These are phyloP conservation scores for Diaporthe citri DNA, from an alignment of 2,329 filamentous ascomycete species.

Conservation along the genomic window DNA sequence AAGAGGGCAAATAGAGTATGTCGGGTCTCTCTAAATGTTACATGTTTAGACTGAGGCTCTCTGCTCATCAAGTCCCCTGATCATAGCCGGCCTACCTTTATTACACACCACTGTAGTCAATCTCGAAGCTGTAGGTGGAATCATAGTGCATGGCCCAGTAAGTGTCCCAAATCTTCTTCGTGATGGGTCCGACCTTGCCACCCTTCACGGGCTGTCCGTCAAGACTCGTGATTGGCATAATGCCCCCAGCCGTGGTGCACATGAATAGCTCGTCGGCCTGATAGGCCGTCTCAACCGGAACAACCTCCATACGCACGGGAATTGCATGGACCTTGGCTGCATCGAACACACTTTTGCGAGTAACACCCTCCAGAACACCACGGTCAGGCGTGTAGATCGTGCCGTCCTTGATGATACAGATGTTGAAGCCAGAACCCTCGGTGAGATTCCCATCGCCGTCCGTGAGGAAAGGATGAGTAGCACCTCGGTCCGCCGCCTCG, in stretches of 20 bases:
- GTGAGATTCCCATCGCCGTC: conserved; percentile 64
- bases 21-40: neutral
- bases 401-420: conserved; percentile 59
- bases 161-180: conserved; percentile 61
- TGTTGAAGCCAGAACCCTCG: conserved; percentile 64
- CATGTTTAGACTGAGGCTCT: neutral
- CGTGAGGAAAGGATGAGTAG: conserved; percentile 62
- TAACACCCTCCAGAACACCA: conserved; percentile 62
- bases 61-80: neutral
- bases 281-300: conserved; percentile 57
- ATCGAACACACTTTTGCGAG: conserved; percentile 62
- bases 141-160: conserved; percentile 65
- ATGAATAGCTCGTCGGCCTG: conserved; percentile 63
- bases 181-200: conserved; percentile 59
- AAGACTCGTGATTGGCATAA: conserved; percentile 64
- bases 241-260: conserved; percentile 65
- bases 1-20: neutral
- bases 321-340: conserved; percentile 50
- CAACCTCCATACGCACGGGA: conserved; percentile 54
- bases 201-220: conserved; percentile 57
- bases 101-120: neutral
- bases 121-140: neutral
- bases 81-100: neutral
- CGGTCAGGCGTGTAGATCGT: conserved; percentile 60
- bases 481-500: conserved; percentile 61